phyloP scores from a whole-genome alignment of 306 rosid genomes.

The Rubus idaeus region DNA sequence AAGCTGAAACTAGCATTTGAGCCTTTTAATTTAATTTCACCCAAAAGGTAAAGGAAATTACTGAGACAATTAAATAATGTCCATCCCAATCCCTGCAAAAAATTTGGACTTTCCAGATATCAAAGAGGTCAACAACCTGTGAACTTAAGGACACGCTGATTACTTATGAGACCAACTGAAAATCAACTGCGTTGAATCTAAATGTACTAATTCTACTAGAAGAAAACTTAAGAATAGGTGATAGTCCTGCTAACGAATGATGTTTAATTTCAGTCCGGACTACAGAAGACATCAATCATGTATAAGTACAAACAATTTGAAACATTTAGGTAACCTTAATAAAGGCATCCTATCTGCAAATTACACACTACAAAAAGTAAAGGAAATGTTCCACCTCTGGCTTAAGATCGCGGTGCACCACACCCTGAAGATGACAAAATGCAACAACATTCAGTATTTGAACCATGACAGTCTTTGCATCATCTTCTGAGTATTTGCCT shows the following conservation, averaged over 20 bases:
- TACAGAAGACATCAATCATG: background rate
- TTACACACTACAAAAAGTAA: slow-evolving; percentile 11
- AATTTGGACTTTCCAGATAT: background rate
- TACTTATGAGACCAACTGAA: background rate
- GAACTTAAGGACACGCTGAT: background rate
- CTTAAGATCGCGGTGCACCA: slow-evolving; percentile 99
- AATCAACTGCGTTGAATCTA: background rate
- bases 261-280: slow-evolving; percentile 2
- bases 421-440: slow-evolving; percentile 99
- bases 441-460: slow-evolving; percentile 91
- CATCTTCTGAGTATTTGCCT: slow-evolving; percentile 96
- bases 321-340: background rate
- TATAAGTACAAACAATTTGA: background rate
- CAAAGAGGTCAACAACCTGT: background rate
- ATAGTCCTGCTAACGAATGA: background rate
- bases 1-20: background rate
- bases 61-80: background rate
- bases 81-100: too few species aligned
- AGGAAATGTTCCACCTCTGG: slow-evolving; percentile 70
- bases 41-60: background rate
- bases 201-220: background rate
- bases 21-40: background rate
- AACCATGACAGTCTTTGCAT: slow-evolving; percentile 91
- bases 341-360: background rate
- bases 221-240: background rate